These are phyloP conservation scores for Colletotrichum simmondsii DNA, from an alignment of 2,329 filamentous ascomycete genomes.

Conservation along the genomic window DNA sequence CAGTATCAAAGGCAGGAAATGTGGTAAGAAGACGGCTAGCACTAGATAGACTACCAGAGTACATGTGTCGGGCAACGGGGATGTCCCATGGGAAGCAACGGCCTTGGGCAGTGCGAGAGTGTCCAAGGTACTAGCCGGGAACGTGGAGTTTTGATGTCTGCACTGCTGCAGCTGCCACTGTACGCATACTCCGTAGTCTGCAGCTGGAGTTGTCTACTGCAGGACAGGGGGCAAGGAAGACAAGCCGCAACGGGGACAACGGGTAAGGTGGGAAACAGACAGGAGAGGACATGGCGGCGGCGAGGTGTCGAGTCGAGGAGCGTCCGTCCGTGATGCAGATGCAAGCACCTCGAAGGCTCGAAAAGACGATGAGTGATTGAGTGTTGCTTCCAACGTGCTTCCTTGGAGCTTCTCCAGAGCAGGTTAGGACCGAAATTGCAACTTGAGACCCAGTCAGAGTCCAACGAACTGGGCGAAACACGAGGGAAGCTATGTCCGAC, in stretches of 20 bases:
- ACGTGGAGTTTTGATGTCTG: conserved; percentile 1
- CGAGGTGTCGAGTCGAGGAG: neutral
- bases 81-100: conserved; percentile 10
- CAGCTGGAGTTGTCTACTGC: neutral
- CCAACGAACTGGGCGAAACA: conserved; percentile 25
- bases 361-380: neutral
- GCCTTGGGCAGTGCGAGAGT: neutral
- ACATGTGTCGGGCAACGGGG: conserved; percentile 7
- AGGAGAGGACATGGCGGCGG: neutral
- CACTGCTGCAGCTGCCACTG: neutral
- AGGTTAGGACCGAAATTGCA: conserved; percentile 26
- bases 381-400: conserved; percentile 19
- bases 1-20: neutral
- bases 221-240: neutral
- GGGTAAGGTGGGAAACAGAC: neutral
- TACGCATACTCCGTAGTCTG: too few species aligned
- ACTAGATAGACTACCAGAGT: neutral
- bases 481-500: conserved; percentile 22
- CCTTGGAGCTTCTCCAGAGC: conserved; percentile 16
- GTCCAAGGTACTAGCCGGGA: neutral
- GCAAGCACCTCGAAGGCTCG: neutral
- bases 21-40: neutral
- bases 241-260: neutral
- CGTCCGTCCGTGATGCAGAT: conserved; percentile 14
- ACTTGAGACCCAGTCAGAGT: conserved; percentile 2